Percentiles rank a stretch among this genome's conserved stretches.
phyloP scores from a whole-genome alignment of 805 yeast species.

The Maudiozyma pseudohumilis region DNA sequence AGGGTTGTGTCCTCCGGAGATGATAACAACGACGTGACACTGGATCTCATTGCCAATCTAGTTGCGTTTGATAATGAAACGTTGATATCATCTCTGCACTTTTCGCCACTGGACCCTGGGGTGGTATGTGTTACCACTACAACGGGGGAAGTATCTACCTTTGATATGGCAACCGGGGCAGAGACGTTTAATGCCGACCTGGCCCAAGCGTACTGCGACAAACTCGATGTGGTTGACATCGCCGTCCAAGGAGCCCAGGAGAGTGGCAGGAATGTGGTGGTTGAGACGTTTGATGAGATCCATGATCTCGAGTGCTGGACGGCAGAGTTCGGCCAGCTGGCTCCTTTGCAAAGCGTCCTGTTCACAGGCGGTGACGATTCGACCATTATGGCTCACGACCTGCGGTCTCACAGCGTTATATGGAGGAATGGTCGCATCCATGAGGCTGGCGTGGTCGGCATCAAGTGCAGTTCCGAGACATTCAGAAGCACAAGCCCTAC shows the following conservation, averaged over 20 bases:
- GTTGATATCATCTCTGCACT: constrained; percentile 57
- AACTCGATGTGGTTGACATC: constrained; percentile 4
- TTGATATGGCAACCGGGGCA: constrained; percentile 11
- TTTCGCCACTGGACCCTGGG: constrained; percentile 36
- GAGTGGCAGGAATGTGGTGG: constrained; percentile 1
- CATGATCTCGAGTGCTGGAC: constrained; percentile 89
- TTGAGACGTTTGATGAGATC: constrained; percentile 23
- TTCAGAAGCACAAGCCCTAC: constrained; percentile 22
- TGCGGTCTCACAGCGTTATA: constrained; percentile 31
- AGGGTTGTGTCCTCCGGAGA: constrained; percentile 7
- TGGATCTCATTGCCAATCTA: constrained; percentile 25
- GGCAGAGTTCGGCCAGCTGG: constrained; percentile 54
- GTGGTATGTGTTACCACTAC: constrained; percentile 53
- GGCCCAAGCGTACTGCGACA: constrained; percentile 6
- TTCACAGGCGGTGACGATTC: constrained; percentile 92
- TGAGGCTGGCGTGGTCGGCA: constrained; percentile 85
- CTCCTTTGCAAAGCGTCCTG: constrained; percentile 45
- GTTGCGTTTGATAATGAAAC: constrained; percentile 40
- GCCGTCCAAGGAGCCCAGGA: constrained; percentile 12
- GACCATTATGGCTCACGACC: constrained; percentile 62
- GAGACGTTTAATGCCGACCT: neutral
- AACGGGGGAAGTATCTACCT: constrained; percentile 44
- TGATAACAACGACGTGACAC: constrained; percentile 9
- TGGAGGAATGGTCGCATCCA: constrained; percentile 47
- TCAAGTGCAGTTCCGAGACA: constrained; percentile 36